Base-by-base conservation (phyloP, 768 basidiomycete species). In the Pleurotus ostreatus region DNA sequence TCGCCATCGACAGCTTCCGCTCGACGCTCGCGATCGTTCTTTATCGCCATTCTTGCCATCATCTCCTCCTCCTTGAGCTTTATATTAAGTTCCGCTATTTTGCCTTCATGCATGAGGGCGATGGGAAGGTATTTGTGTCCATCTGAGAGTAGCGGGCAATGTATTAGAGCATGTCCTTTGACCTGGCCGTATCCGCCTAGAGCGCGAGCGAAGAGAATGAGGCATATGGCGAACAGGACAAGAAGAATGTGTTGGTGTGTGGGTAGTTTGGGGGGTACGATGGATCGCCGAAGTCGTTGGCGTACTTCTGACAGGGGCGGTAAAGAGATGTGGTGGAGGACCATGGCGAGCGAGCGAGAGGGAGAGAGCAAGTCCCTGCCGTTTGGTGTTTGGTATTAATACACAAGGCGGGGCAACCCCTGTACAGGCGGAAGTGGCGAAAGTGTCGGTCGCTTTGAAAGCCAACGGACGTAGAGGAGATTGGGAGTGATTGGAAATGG, bases 91-190 rank as follows among this genome's bases (percentile, higher is more conserved):
- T 53, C 51, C 8, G 51, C 51, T 20, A 53, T 53, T 30, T 53
- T 53, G 7, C 34, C 51, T 53, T 53, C 51, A 23, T 53, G 51
- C 9, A 53, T 30, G 8, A 53, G 51, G 15, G 51, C 51, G 18
- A 53, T 41, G 15, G 51, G 51, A 18, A 53, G 51, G 26, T 53
- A 25, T 20, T 39, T 37, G 22, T 53, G 37, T 18, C 41, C 51
- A 23, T 20, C 22, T 18, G 18, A 16, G 9, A 53, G 37, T 9
- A 53, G 18, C 15, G 51, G 51, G 23, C 51, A 53, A 23, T 53
- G 51, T 5, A 43, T 39, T 2, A 16, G 34, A 11, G 39, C 51
- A n/a, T 53, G 51, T 7, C 51, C 51, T n/a, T 16, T 39, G 18
- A 53, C 37, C 34, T 39, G n/a, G 51, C 51, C 51, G 26, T 11